Conservation (phyloP, 2,329 filamentous ascomycete genomes). For the Pyrenophora teres region DNA sequence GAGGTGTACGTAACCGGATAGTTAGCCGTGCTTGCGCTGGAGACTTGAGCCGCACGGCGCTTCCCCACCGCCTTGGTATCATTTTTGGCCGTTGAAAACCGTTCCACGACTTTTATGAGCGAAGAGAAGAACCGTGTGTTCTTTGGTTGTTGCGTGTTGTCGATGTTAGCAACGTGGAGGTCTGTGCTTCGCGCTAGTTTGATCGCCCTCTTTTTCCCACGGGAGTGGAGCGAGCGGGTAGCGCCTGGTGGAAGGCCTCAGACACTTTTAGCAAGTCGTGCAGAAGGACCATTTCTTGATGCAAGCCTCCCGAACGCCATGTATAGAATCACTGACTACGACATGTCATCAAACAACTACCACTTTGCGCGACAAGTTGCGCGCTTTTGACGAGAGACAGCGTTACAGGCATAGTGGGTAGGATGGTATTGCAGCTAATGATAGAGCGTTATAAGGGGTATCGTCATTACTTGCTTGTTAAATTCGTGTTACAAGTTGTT, state of each 20-base stretch:
- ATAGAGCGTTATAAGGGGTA: constrained; percentile 8
- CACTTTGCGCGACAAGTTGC: neutral
- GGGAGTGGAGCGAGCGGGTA: constrained; percentile 2
- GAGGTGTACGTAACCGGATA: constrained; percentile 4
- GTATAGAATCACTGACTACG: neutral
- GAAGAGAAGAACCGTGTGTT: neutral
- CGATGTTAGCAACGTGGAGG: neutral
- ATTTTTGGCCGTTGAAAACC: constrained; percentile 2
- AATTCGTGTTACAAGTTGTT: constrained; percentile 5
- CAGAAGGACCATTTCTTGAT: too few species aligned
- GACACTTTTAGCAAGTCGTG: too few species aligned
- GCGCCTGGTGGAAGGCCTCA: neutral
- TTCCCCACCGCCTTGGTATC: constrained; percentile 17
- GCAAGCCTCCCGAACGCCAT: neutral
- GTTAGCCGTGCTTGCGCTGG: constrained; percentile 2
- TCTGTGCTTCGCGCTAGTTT: constrained; percentile 9
- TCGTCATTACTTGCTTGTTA: constrained; percentile 10
- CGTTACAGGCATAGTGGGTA: neutral
- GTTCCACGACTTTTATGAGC: neutral
- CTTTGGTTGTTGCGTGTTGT: constrained; percentile 6
- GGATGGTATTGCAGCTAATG: constrained; percentile 2
- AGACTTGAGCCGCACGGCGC: constrained; percentile 3
- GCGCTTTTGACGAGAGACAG: neutral
- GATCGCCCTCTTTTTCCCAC: constrained; percentile 7
- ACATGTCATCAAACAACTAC: neutral